Conservation (phyloP, 2,329 filamentous ascomycete genomes). For the Zasmidium citrigriseum region DNA sequence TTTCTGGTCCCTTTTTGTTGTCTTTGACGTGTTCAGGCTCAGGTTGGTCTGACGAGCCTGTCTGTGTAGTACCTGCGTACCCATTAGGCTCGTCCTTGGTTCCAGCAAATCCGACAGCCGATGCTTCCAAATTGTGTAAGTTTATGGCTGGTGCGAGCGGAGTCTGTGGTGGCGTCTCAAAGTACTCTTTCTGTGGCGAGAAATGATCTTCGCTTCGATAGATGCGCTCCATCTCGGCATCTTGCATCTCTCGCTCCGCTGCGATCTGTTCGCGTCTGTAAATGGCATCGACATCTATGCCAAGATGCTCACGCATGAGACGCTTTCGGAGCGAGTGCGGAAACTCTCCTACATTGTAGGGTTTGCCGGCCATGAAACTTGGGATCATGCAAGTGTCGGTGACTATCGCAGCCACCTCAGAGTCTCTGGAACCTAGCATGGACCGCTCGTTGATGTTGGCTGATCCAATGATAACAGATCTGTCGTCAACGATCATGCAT, state of each 20-base stretch:
- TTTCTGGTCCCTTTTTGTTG: slow-evolving; percentile 35
- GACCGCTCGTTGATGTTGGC: slow-evolving; percentile 99
- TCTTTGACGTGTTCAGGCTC: slow-evolving; percentile 14
- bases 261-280: slow-evolving; percentile 36
- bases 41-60: slow-evolving; percentile 13
- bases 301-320: slow-evolving; percentile 93
- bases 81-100: slow-evolving; percentile 14
- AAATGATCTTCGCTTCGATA: slow-evolving; percentile 29
- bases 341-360: slow-evolving; percentile 88
- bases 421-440: slow-evolving; percentile 88
- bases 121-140: slow-evolving; percentile 27
- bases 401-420: slow-evolving; percentile 86
- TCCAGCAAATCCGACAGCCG: slow-evolving; percentile 14
- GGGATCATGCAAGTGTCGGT: slow-evolving; percentile 90
- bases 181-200: slow-evolving; percentile 24
- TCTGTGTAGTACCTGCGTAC: slow-evolving; percentile 18
- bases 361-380: slow-evolving; percentile 86
- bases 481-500: slow-evolving; percentile 92
- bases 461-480: slow-evolving; percentile 89
- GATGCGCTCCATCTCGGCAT: slow-evolving; percentile 55
- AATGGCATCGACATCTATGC: slow-evolving; percentile 91
- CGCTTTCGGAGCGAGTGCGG: slow-evolving; percentile 90
- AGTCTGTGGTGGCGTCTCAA: slow-evolving; percentile 37
- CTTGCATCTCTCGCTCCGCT: slow-evolving; percentile 53
- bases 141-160: slow-evolving; percentile 26